Base-by-base conservation (phyloP, 192 early-diverging fungal genomes). In the Funneliformis mosseae region DNA sequence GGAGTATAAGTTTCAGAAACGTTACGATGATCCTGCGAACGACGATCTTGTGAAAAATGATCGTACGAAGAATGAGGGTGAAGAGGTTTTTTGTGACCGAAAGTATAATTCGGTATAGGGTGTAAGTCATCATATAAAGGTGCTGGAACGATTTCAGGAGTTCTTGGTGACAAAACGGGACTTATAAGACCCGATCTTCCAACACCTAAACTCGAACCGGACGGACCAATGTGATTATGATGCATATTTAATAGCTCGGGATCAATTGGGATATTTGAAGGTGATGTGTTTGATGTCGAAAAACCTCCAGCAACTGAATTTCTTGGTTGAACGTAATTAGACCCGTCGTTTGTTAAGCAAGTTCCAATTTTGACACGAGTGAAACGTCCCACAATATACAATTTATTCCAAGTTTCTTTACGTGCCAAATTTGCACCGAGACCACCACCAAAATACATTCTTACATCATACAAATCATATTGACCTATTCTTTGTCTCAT, bases 401-500 rank as follows among this genome's bases (percentile, higher is more conserved):
- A 82, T 70, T 88, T 85, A 39, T 84, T 79, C 33, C 84, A 83
- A 48, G 82, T 89, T 16, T 81, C 80, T 11, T 84, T 83, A 12
- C 83, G 70, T 27, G 75, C 66, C 10, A 91, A 77, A 66, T 92
- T 85, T 2, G 87, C 88, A 50, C 89, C 89, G 18, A 92, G 71
- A 18, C 89, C 90, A 73, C 90, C 90, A 39, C 90, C 90, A n/a
- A 92, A 70, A 81, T 88, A 88, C 75, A 88, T 84, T 14, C 82
- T 70, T 3, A 90, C 77, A 42, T 84, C 83, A 72, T 86, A 92
- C 12, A 87, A 68, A 62, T 87, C 85, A 23, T 82, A 84, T 28
- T 81, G 82, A 10, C 88, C 88, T 59, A 80, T 83, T 18, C 85
- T 83, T 41, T 83, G 82, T 66, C 83, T 85, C 23, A 91, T 75